Base-by-base conservation (phyloP, 1,284 basidiomycete genomes). In the Vanrija pseudolonga region DNA sequence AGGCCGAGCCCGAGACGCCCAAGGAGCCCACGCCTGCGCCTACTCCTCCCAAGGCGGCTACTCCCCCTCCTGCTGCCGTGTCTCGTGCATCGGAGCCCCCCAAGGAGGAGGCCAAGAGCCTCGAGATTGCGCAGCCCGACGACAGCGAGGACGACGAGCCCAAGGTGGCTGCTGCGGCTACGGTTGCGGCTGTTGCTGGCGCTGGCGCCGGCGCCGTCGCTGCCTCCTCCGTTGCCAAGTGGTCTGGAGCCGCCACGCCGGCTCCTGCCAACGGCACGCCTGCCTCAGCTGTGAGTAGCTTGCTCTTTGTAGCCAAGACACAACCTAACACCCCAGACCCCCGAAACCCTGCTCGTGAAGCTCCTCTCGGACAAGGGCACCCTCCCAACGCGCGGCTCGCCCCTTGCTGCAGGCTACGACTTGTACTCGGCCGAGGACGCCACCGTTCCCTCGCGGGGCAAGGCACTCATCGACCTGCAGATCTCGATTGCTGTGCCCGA, bases 341-440 rank as follows among this genome's bases (percentile, higher is more conserved):
- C 51, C 19, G 51, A 58, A 47, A 56, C 65, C 28, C 84, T 97
- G 20, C 84, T 91, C 60, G 84, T 98, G 63, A 94, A 96, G 72
- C 83, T 86, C 37, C 84, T 89, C 45, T 89, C 89, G 2, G 83
- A 86, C 14, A 86, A 86, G 64, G 96, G 91, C 17, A 88, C 77
- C 59, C 72, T 96, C 23, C 95, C 96, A 0, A 93, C 89, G 12
- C 84, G 90, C 55, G 95, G 95, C 1, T 93, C 90, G 6, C 76
- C 84, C 2, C 80, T 89, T 45, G 84, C 95, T 2, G 95, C 95
- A 3, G 95, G 95, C 3, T 95, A 98, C 71, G 95, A 98, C 75
- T 80, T 98, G 40, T 96, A 92, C 77, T 88, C 90, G 69, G 89
- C 90, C 0, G 90, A 90, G 71, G 79, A 80, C 52, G 90, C 87